phyloP scores from a whole-genome alignment of 192 early-diverging fungal species.

The Coemansia pectinata region DNA sequence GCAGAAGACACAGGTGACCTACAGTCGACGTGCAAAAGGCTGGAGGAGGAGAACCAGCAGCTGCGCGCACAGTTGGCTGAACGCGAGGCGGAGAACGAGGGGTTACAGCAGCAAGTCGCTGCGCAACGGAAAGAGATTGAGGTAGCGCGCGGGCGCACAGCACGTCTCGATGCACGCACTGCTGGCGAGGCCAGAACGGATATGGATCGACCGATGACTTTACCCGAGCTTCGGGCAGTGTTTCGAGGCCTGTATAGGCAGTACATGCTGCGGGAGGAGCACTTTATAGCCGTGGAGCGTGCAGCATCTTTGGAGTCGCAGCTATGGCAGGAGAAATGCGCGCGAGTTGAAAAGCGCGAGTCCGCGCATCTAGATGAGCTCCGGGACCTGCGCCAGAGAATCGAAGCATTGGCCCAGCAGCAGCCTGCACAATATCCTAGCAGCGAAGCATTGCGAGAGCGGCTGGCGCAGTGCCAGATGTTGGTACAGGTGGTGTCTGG shows the following conservation, averaged over 20 bases:
- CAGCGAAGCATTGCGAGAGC: background rate
- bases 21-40: background rate
- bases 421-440: background rate
- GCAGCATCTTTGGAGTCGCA: conserved; percentile 1
- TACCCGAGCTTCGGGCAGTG: background rate
- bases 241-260: conserved; percentile 11
- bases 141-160: conserved; percentile 11
- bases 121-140: conserved; percentile 8
- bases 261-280: conserved; percentile 16
- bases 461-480: background rate
- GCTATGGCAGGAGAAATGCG: conserved; percentile 16
- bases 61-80: conserved; percentile 11
- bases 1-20: background rate
- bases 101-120: background rate
- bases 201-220: background rate
- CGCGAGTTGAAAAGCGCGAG: background rate
- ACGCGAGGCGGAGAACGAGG: background rate
- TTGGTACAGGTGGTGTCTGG: background rate
- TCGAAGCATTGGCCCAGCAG: background rate
- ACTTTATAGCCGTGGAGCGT: conserved; percentile 9
- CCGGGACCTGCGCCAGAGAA: background rate
- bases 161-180: conserved; percentile 11
- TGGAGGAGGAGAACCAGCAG: conserved; percentile 6
- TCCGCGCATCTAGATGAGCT: background rate
- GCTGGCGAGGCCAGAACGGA: conserved; percentile 1